phyloP scores from a whole-genome alignment of 768 basidiomycete species.

The Boletus subparvulus region DNA sequence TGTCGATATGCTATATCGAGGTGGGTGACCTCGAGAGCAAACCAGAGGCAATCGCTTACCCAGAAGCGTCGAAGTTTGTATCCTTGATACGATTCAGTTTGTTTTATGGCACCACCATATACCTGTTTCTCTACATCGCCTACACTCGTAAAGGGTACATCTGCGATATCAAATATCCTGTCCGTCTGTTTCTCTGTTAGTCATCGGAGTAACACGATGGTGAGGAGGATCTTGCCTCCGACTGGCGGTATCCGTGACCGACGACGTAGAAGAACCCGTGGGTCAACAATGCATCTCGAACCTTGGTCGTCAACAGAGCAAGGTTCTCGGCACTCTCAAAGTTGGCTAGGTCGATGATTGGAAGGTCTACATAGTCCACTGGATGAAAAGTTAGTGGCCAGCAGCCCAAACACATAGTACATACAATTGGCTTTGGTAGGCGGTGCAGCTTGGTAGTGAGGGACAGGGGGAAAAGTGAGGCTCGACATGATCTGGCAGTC shows the following conservation, averaged over 20 bases:
- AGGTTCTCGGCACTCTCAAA: slow-evolving; percentile 39
- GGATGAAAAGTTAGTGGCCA: slow-evolving; percentile 17
- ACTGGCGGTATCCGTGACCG: slow-evolving; percentile 41
- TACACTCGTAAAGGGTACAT: slow-evolving; percentile 44
- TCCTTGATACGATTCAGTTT: slow-evolving; percentile 49
- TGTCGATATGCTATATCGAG: slow-evolving; percentile 51
- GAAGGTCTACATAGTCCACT: slow-evolving; percentile 53
- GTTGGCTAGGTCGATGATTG: slow-evolving; percentile 51
- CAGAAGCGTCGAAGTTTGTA: slow-evolving; percentile 53
- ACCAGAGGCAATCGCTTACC: slow-evolving; percentile 29
- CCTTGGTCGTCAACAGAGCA: slow-evolving; percentile 37
- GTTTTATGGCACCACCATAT: slow-evolving; percentile 42
- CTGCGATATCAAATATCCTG: slow-evolving; percentile 50
- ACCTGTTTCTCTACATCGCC: slow-evolving; percentile 41
- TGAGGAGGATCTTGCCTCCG: slow-evolving; percentile 27
- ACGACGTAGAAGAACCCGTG: slow-evolving; percentile 45
- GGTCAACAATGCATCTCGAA: slow-evolving; percentile 46
- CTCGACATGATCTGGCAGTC: slow-evolving; percentile 28
- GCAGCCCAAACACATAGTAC: slow-evolving; percentile 7
- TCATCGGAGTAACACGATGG: slow-evolving; percentile 17
- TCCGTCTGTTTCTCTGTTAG: slow-evolving; percentile 38
- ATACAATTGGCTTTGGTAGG: slow-evolving; percentile 36
- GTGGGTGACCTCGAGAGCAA: not conserved
- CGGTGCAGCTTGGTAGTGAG: slow-evolving; percentile 39
- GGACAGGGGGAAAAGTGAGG: slow-evolving; percentile 32